Evolutionary conservation across 768 basidiomycete species (phyloP), one percentile per base, ranked within the genome.

Genomic region (Auriculariales sp.): DNA sequence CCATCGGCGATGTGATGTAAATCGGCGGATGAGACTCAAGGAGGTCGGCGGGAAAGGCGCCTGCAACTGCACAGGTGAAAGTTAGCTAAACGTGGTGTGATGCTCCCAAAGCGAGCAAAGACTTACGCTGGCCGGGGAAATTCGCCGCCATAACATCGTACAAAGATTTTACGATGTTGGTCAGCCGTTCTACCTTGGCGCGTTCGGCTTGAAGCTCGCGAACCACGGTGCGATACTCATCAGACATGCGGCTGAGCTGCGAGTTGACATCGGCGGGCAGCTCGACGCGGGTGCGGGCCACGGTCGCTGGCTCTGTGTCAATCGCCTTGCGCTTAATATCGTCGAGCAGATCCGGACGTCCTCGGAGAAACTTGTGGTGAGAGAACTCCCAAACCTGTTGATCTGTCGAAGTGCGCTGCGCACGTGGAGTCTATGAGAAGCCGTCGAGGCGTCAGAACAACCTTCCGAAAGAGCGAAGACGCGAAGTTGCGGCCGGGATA

Each of bases 351-450:
- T 90, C 87, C 24, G 81, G 79, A 9, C 84, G 76, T 0, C 78
- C 87, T 35, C 84, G 81, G 19, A 87, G 69, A 64, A 91, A 90
- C 58, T 88, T 86, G 63, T 79, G 79, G 61, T 92, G 88, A 3
- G 82, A 84, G 63, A 92, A 90, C 61, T 90, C 87, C 85, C 86
- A 89, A 3, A 79, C 83, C 64, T 90, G 85, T 30, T 82, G 78
- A 58, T 86, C 80, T 11, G 80, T 74, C 11, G 85, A 81, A 0
- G 84, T 83, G 54, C 85, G 77, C 59, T 88, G 83, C 4, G 86
- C 82, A 45, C 88, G 81, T 24, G 86, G 86, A 3, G 86, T 86
- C 77, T 86, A 44, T 44, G 22, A 44, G 39, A 9, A 24, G 39
- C 12, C 7, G 19, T 19, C 27, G 9, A 19, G 31, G 4, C 1